Evolutionary conservation across 2,329 filamentous ascomycete genomes (phyloP), one percentile per base, ranked within the genome.

Genomic region (Diaporthe velutina): DNA sequence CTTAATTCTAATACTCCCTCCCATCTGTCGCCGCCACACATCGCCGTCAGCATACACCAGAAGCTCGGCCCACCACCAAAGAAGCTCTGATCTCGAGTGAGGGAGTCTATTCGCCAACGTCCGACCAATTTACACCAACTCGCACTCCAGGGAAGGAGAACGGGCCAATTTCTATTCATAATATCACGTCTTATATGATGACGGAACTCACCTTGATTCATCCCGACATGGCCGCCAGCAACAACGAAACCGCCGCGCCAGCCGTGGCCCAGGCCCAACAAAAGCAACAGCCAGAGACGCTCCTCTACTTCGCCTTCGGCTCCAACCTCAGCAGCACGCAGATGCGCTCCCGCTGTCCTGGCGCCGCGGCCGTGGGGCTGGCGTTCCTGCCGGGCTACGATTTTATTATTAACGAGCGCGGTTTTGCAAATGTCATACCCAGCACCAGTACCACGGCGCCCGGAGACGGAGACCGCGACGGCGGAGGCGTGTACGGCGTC

Each of bases 401-500:
- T 42, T 87, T 85, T 83, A 85, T 86, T 78, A 87, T 88, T 82
- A 88, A 87, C 78, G 80, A 86, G 79, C 83, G 85, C 33, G 85
- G 86, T 38, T 87, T 83, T 68, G 86, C 86, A 74, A 88, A 88
- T 76, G 81, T 88, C 38, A 73, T 85, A 22, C 78, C 45, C 22
- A 61, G 17, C 15, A 54, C 30, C 58, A 17, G 55, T 77, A 38
- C 1, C 42, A 66, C 54, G 15, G 10, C 55, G 38, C 30, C 55
- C 54, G 48, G 13, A 8, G 52, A 22, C 25, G 28, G 17, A 19
- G n/a, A 0, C 5, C 35, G 35, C 38, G 9, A 7, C 28, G 19
- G 19, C 30, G n/a, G 42, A 1, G 86, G 88, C 70, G 87, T 91
- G 42, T 91, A 89, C 80, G 90, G 90, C 8, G 81, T 91, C 4